Evolutionary conservation across 345 rosid genomes (phyloP).

Genomic region (Populus deltoides): DNA sequence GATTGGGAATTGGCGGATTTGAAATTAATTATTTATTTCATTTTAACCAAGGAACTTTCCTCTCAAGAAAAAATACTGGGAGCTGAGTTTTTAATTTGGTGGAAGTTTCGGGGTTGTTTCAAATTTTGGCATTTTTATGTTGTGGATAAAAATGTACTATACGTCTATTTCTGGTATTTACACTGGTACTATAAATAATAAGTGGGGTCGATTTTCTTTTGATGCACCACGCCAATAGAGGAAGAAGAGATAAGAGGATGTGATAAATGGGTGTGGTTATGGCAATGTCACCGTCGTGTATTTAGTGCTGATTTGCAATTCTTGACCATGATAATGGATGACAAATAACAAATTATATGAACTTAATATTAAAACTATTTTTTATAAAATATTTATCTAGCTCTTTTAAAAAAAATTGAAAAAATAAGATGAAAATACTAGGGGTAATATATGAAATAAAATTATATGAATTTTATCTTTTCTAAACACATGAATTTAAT

Average conservation of each 20-base stretch:
- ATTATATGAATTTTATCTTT: too few relatives aligned
- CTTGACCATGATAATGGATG: too few relatives aligned
- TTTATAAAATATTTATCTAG: too few relatives aligned
- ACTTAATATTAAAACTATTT: too few relatives aligned
- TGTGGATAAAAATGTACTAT: constrained; percentile 19
- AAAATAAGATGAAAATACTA: too few relatives aligned
- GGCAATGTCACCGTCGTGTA: background rate
- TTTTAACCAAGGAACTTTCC: background rate
- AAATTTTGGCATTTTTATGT: constrained; percentile 11
- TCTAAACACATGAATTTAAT: too few relatives aligned
- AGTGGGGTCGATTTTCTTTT: background rate
- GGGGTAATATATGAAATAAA: too few relatives aligned
- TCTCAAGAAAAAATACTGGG: background rate
- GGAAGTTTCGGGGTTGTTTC: constrained; percentile 30
- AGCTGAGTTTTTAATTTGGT: background rate
- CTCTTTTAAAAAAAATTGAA: too few relatives aligned
- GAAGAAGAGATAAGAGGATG: background rate
- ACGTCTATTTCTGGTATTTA: background rate
- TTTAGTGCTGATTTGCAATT: too few relatives aligned
- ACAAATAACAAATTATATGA: too few relatives aligned
- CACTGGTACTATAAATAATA: background rate
- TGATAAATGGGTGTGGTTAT: background rate
- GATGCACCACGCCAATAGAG: background rate
- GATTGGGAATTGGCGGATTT: background rate
- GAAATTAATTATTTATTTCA: background rate